These are phyloP conservation scores for Penicillium concentricum DNA, from an alignment of 2,329 filamentous ascomycete genomes.

Conservation along the genomic window DNA sequence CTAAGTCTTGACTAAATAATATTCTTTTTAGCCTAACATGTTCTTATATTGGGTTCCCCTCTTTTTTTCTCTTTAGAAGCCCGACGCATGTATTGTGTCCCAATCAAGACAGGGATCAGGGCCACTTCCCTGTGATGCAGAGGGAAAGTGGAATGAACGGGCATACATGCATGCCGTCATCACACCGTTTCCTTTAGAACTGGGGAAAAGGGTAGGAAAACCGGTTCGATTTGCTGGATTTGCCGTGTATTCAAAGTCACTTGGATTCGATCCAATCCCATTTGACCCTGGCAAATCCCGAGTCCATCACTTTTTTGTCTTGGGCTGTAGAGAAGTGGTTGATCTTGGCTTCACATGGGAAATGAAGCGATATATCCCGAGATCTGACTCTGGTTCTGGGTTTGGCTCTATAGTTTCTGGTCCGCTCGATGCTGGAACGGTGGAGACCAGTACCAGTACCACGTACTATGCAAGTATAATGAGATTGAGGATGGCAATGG, in stretches of 20 bases:
- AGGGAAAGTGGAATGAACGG: neutral
- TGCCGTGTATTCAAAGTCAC: neutral
- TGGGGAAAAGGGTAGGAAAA: neutral
- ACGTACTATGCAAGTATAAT: neutral
- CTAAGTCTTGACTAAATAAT: neutral
- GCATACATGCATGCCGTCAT: neutral
- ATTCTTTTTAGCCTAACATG: neutral
- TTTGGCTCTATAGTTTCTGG: neutral
- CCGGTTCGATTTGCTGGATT: neutral
- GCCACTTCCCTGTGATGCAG: neutral
- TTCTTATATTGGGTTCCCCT: neutral
- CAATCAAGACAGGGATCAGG: constrained; percentile 8
- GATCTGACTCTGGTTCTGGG: neutral
- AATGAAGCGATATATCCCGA: neutral
- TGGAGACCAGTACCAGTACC: neutral
- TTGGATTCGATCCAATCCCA: neutral
- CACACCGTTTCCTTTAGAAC: neutral
- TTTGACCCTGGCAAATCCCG: neutral
- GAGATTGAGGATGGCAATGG: neutral
- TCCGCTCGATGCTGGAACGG: neutral
- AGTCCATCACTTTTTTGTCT: neutral
- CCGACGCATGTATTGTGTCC: constrained; percentile 11
- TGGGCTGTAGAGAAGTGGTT: neutral
- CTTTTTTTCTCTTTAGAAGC: constrained; percentile 3
- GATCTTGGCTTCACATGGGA: neutral